A percentile compares a stretch with the other conserved stretches of the same genome.
Evolutionary conservation across 225 moss, liverwort and hornwort genomes (phyloP).

Genomic region (Physcomitrium patens): DNA sequence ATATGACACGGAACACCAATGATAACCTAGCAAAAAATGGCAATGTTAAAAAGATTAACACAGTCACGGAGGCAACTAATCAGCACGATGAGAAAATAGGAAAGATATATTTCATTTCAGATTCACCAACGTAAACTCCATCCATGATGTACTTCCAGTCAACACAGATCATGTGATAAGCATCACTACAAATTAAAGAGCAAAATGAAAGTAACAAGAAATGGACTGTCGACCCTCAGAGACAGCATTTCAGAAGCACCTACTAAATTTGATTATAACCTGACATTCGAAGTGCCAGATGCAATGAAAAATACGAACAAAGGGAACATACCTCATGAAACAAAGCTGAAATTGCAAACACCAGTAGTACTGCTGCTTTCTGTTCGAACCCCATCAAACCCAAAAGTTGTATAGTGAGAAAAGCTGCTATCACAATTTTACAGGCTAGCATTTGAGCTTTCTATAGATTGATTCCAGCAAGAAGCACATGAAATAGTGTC

Average conservation of each 20-base stretch:
- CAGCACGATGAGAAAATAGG: background rate
- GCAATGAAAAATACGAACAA: background rate
- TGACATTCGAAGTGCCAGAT: background rate
- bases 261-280: slow-evolving; percentile 4
- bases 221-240: background rate
- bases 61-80: background rate
- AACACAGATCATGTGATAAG: slow-evolving; percentile 1
- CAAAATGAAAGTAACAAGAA: background rate
- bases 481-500: background rate
- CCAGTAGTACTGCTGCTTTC: slow-evolving; percentile 70
- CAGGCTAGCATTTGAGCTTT: background rate
- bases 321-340: slow-evolving; percentile 85
- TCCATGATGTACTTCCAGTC: background rate
- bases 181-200: slow-evolving; percentile 1
- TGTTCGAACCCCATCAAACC: slow-evolving; percentile 37
- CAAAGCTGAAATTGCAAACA: slow-evolving; percentile 85
- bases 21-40: slow-evolving; percentile 57
- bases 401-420: slow-evolving; percentile 18
- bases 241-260: background rate
- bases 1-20: slow-evolving; percentile 96
- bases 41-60: slow-evolving; percentile 4
- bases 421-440: background rate
- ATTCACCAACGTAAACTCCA: background rate
- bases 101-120: background rate
- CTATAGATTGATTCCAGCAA: background rate